Evolutionary conservation across 2,329 filamentous ascomycete species (phyloP), one percentile per base, ranked within the genome.

Genomic region (Ambrosiella beaveri): DNA sequence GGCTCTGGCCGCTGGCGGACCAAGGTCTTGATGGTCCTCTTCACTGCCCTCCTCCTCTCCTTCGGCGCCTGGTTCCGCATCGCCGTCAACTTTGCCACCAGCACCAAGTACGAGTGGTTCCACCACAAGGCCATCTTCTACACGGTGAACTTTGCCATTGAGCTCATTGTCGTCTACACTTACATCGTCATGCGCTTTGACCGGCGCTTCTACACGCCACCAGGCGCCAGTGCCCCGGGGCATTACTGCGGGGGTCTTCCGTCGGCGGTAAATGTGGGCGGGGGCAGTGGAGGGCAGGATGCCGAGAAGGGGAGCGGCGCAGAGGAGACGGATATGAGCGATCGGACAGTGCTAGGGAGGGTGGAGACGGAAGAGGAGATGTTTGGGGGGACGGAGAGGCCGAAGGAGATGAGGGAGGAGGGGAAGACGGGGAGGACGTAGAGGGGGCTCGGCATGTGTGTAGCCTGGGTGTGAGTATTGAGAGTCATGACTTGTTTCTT

Each of bases 81-180:
- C 37, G 84, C 76, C 13, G 78, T 77, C 0, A 71, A 66, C 36
- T 88, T 76, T 68, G 72, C 73, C 58, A 79, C 74, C 2, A 64
- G 65, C 58, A 71, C 50, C 9, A 47, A 79, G 59, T 81, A 85
- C 1, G 82, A 82, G 4, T 86, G 82, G 77, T 91, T 83, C 66
- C 78, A 88, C 64, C 73, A 73, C 65, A 86, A 84, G 67, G 78
- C 81, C 1, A 80, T 78, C 64, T 95, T 88, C 72, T 95, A 93
- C 71, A 71, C 81, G 65, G 86, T 93, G 72, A 86, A 87, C 70
- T 94, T 86, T 66, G 73, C 72, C 13, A 74, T 90, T 41, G 89
- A 95, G 69, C 71, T 90, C 45, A 66, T 85, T 27, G 80, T 88
- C 41, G 75, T 91, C 3, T 77, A 75, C 57, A 70, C 82, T 7